Evolutionary conservation across 768 basidiomycete species (phyloP), one percentile per base, ranked within the genome.

Genomic region (Lactifluus pinguis): DNA sequence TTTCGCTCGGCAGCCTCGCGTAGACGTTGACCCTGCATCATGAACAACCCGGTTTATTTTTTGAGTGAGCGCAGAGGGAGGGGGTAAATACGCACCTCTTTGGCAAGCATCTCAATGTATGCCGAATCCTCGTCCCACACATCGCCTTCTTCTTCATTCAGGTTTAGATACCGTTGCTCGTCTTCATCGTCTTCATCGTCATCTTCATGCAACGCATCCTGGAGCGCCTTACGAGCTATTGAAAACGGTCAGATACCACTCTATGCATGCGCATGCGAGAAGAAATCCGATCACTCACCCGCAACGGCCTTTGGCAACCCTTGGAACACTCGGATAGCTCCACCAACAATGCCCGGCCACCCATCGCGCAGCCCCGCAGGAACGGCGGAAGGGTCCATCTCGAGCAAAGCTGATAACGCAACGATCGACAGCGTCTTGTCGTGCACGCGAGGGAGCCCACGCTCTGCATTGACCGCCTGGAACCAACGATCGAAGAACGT

Each of bases 61-160:
- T 10, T 19, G 2, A 57, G 53, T 53, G 36, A 47, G 42, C 49
- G 11, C 32, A 11, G 63, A 25, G 6, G 47, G 29, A 55, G 39
- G 38, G 53, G 51, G 29, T 3, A 55, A 55, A 11, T 10, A 65
- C 73, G 49, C 70, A 88, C 89, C 80, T 93, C 87, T 66, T 83
- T 83, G 7, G 90, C 92, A 38, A 95, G 80, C 79, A 92, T 75
- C 71, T 94, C 91, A 48, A 92, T 77, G 69, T 93, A 95, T 7
- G 87, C 89, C 8, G 90, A 91, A 66, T 92, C 89, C 60, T 89
- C 86, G 68, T 94, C 92, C 85, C 87, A 92, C 15, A 93, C 89
- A 71, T 95, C 92, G 80, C 84, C 83, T 67, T 86, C 86, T 48
- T 88, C 86, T 57, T 83, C 86, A 49, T 80, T 83, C 68, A 87